Base-by-base conservation (phyloP, 106 monocot species). In the Dendrobium officinale region DNA sequence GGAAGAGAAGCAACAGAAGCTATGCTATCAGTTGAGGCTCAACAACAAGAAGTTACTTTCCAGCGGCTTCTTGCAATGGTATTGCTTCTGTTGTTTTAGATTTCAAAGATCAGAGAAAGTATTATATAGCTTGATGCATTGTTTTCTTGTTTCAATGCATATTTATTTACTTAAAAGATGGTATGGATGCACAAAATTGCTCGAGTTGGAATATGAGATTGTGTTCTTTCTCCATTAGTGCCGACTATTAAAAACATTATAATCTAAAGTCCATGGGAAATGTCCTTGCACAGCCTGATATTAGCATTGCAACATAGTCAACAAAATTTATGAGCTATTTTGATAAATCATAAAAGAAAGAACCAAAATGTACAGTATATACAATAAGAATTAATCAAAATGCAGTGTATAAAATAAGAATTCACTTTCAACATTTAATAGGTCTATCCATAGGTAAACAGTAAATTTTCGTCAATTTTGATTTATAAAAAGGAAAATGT, bases 1-100 rank as follows among this genome's bases (percentile, higher is more conserved):
- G 98, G 98, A 20, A 92, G 75, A 85, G 98, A 95, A 81, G 95
- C 98, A 49, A 95, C 92, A 75, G 78, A 88, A 72, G 98, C 98
- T 58, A 98, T 98, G 98, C 49, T 78, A 67, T 86, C 98, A 33
- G 95, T 98, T 59, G 89, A 95, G 81, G 58, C 82, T 81, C 89
- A 90, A 64, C 98, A 98, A 77, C 94, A 94, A 78, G 77, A 88
- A 70, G 75, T 88, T 72, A 98, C 98, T 33, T 93, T 89, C 61
- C 88, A 95, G 73, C 82, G 88, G 19, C 95, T 98, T 77, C 85
- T 92, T 78, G 79, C 64, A 51, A 90, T 95, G 92, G 97, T 96
- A 85, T 11, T 29, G 26, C 80, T 48, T 75, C 49, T 37, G 45
- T 43, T 19, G 18, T 29, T 37, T 77, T 13, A 41, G 16, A 42